Conservation (phyloP, 2,329 filamentous ascomycete species). For the Diaporthe destruens region DNA sequence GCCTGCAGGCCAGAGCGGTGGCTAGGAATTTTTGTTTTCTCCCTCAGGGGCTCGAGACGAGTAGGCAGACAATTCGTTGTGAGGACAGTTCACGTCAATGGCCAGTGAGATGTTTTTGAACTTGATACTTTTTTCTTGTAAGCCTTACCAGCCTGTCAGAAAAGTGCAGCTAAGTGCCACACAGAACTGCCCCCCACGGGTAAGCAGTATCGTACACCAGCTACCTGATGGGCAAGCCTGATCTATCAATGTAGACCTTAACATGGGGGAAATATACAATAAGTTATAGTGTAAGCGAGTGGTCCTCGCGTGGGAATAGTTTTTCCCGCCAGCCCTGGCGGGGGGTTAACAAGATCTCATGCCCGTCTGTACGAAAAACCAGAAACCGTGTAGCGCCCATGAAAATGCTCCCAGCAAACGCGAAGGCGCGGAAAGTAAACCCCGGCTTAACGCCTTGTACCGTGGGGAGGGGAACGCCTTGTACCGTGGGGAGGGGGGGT, state of each 20-base stretch:
- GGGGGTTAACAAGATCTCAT: neutral
- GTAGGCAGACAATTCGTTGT: neutral
- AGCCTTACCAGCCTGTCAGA: slow-evolving; percentile 14
- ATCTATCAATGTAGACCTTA: slow-evolving; percentile 18
- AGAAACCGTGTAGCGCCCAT: slow-evolving; percentile 18
- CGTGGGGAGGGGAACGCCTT: slow-evolving; percentile 24
- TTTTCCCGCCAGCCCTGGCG: neutral
- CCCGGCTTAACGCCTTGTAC: slow-evolving; percentile 25
- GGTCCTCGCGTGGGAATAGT: slow-evolving; percentile 25
- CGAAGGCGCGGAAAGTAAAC: slow-evolving; percentile 12
- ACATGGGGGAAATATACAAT: slow-evolving; percentile 30
- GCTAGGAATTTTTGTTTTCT: neutral
- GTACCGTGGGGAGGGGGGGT: neutral
- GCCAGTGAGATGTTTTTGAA: neutral
- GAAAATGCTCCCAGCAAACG: slow-evolving; percentile 32
- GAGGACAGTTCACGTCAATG: neutral
- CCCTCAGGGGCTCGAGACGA: neutral
- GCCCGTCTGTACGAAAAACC: neutral
- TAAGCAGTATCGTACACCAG: slow-evolving; percentile 24
- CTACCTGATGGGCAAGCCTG: slow-evolving; percentile 12
- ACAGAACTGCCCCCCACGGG: neutral
- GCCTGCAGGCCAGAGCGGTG: neutral
- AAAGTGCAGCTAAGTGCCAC: slow-evolving; percentile 1
- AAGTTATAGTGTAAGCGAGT: slow-evolving; percentile 32
- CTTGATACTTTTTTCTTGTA: neutral